Percentiles rank a stretch among this genome's conserved stretches.
phyloP scores from a whole-genome alignment of 805 yeast genomes.

The Jamesozyma jinghongensis region DNA sequence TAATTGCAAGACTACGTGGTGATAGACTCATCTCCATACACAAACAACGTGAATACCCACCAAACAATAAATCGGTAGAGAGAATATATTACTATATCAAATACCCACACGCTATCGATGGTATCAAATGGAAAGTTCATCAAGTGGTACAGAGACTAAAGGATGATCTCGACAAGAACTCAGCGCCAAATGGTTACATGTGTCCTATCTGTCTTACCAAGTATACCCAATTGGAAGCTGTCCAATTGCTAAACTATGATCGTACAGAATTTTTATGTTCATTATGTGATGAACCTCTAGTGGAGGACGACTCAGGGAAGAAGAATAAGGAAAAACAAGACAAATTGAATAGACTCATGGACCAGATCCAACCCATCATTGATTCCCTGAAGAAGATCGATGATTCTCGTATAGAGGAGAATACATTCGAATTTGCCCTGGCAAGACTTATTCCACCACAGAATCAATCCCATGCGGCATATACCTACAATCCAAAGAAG shows the following conservation, averaged over 20 bases:
- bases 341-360: conserved; percentile 74
- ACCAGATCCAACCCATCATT: conserved; percentile 81
- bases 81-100: conserved; percentile 82
- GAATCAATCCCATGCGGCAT: conserved; percentile 58
- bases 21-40: conserved; percentile 71
- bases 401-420: conserved; percentile 72
- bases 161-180: conserved; percentile 73
- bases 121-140: conserved; percentile 94
- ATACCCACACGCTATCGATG: conserved; percentile 86
- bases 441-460: conserved; percentile 80
- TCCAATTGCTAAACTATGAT: conserved; percentile 71
- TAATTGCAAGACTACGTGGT: conserved; percentile 72
- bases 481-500: conserved; percentile 47
- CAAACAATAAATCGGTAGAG: conserved; percentile 55
- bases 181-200: conserved; percentile 88
- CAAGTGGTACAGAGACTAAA: conserved; percentile 69
- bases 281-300: conserved; percentile 63
- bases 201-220: conserved; percentile 80
- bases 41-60: conserved; percentile 59
- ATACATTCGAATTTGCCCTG: conserved; percentile 78
- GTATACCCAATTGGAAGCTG: conserved; percentile 80
- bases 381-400: conserved; percentile 74
- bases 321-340: conserved; percentile 76
- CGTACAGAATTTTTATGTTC: conserved; percentile 76
- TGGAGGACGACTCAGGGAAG: conserved; percentile 83